Percentiles rank a stretch among this genome's conserved stretches.
Conservation (phyloP, 106 monocot species). For the Dioscorea zingiberensis region DNA sequence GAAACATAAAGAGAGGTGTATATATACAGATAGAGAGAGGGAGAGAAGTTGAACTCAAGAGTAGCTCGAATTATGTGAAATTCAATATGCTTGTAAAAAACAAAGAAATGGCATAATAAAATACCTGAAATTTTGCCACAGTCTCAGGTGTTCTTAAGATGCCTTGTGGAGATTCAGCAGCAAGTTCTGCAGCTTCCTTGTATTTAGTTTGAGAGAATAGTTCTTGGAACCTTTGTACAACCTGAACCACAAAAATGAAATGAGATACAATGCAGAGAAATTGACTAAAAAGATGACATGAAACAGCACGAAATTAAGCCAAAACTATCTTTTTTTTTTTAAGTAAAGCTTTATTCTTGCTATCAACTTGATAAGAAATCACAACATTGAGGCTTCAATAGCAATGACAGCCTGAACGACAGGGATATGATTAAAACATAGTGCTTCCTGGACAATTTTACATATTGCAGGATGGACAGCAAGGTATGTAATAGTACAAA, state of each 20-base stretch:
- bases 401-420: too few species aligned
- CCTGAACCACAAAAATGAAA: constrained; percentile 46
- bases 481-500: too few species aligned
- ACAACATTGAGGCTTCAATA: too few species aligned
- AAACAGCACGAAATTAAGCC: too few species aligned
- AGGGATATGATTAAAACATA: too few species aligned
- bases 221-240: constrained; percentile 95
- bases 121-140: constrained; percentile 97
- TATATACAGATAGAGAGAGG: background rate
- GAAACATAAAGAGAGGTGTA: background rate
- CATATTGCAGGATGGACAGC: too few species aligned
- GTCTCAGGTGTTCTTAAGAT: constrained; percentile 91
- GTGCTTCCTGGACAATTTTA: too few species aligned
- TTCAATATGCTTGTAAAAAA: background rate
- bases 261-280: constrained; percentile 22
- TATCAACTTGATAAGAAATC: too few species aligned
- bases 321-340: too few species aligned
- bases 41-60: background rate
- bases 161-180: constrained; percentile 96
- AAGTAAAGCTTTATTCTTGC: too few species aligned
- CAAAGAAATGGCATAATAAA: background rate
- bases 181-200: constrained; percentile 98
- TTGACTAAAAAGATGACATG: too few species aligned
- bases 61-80: too few species aligned
- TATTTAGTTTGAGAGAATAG: constrained; percentile 96